Evolutionary conservation across 768 basidiomycete species (phyloP), one percentile per base, ranked within the genome.

Genomic region (Amylocystis lapponica): DNA sequence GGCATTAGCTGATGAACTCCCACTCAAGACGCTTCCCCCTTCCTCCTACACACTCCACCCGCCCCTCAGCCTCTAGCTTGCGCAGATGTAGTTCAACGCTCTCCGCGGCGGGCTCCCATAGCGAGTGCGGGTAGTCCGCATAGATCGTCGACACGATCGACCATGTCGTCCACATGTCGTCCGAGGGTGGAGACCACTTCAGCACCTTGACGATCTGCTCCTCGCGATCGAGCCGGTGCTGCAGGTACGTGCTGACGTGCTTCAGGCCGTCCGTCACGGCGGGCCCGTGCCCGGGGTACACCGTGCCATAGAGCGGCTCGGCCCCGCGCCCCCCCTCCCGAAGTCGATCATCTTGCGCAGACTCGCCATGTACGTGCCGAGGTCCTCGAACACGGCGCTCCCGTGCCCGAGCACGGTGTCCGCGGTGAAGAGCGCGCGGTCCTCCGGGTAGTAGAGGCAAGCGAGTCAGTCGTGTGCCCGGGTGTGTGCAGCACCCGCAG

Each of bases 231-330:
- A 83, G 69, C 8, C 94, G 78, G 56, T 98, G 92, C 26, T 74
- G 59, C 46, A 93, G 85, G 57, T 97, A 96, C 36, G 66, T 73
- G 36, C 66, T 58, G 54, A 97, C 80, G 23, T 78, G 67, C 27
- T 71, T 67, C 30, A 70, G 61, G 5, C 85, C 87, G 12, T 86
- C 69, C 5, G 61, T 46, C 2, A 94, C 75, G 26, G 87, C 79
- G 5, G 87, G 83, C 0, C 95, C 95, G 49, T 98, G 95, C 1
- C 80, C 92, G 0, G 94, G 93, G 58, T 92, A 94, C n/a, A 97
- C 68, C 13, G 54, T 52, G 19, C 66, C 65, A 55, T 77, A 74
- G 20, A 46, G 49, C 27, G 47, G 49, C 29, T 45, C 45, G 8
- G 64, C 65, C 50, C 73, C 72, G n/a, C 61, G 56, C 7, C 47